These are phyloP conservation scores for Histomonas meleagridis DNA, from an alignment of 208 protist species.

Conservation along the genomic window DNA sequence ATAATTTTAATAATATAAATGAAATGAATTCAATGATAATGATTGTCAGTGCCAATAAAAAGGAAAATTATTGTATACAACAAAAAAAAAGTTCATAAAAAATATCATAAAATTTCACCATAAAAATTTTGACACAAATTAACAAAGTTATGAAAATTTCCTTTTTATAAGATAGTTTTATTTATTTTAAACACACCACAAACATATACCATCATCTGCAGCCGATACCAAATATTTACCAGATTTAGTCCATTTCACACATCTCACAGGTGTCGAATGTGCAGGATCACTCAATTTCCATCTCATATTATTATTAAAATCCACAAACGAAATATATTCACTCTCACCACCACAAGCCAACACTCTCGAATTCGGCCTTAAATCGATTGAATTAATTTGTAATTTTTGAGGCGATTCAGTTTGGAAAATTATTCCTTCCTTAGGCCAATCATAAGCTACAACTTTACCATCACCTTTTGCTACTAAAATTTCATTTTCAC, in stretches of 20 bases:
- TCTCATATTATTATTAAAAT: not conserved
- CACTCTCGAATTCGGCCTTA: not conserved
- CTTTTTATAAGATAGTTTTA: too few species aligned
- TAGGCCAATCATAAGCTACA: conserved; percentile 9
- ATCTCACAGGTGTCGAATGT: not conserved
- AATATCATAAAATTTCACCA: too few species aligned
- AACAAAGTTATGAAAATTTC: too few species aligned
- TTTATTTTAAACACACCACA: conserved; percentile 15
- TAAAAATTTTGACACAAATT: too few species aligned
- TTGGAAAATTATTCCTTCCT: conserved; percentile 11
- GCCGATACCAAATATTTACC: not conserved
- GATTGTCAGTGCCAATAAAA: too few species aligned
- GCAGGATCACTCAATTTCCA: not conserved
- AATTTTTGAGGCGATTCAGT: not conserved
- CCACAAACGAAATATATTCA: not conserved
- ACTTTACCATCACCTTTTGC: not conserved
- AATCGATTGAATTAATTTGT: conserved; percentile 10
- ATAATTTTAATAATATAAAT: too few species aligned
- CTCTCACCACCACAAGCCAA: not conserved
- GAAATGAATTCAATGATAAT: too few species aligned
- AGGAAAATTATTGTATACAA: too few species aligned
- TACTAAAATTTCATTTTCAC: conserved; percentile 10
- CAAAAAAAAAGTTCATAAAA: too few species aligned
- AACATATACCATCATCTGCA: not conserved
- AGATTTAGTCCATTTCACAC: not conserved